These are phyloP conservation scores for Hortaea werneckii DNA, from an alignment of 2,329 filamentous ascomycete genomes.

Conservation along the genomic window DNA sequence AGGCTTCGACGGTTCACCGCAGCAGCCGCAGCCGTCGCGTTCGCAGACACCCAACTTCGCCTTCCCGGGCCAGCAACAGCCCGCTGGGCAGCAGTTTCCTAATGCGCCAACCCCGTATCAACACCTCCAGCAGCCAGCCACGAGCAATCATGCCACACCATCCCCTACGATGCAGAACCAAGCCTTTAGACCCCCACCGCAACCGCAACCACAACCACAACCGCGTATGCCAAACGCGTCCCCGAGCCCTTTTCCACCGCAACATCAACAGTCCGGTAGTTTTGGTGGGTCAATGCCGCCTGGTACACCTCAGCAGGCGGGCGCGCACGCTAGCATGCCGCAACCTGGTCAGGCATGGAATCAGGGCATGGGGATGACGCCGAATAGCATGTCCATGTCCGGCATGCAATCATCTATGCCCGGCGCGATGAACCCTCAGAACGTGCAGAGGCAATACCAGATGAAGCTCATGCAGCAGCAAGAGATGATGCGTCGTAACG, in stretches of 20 bases:
- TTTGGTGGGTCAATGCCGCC: slow-evolving; percentile 35
- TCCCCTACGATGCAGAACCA: slow-evolving; percentile 88
- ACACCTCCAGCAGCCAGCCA: slow-evolving; percentile 58
- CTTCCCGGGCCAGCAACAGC: slow-evolving; percentile 59
- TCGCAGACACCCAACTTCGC: slow-evolving; percentile 64
- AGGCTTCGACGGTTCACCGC: slow-evolving; percentile 78
- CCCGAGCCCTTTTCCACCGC: slow-evolving; percentile 62
- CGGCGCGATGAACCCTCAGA: slow-evolving; percentile 33
- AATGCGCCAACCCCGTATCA: slow-evolving; percentile 62
- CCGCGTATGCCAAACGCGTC: slow-evolving; percentile 74
- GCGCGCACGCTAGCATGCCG: slow-evolving; percentile 1
- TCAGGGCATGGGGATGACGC: slow-evolving; percentile 15
- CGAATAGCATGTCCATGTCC: slow-evolving; percentile 10
- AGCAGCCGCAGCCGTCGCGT: slow-evolving; percentile 69
- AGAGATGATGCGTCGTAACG: slow-evolving; percentile 46
- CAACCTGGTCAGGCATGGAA: slow-evolving; percentile 12
- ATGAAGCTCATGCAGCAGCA: slow-evolving; percentile 74
- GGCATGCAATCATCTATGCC: slow-evolving; percentile 34
- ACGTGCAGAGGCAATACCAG: slow-evolving; percentile 73
- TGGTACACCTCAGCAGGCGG: slow-evolving; percentile 7
- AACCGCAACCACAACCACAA: slow-evolving; percentile 13
- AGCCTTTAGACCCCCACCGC: slow-evolving; percentile 49
- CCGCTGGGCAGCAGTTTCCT: slow-evolving; percentile 44
- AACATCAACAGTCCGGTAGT: slow-evolving; percentile 11
- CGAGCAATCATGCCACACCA: slow-evolving; percentile 74